Conservation (phyloP, 768 basidiomycete species). For the Amyloporia xantha region DNA sequence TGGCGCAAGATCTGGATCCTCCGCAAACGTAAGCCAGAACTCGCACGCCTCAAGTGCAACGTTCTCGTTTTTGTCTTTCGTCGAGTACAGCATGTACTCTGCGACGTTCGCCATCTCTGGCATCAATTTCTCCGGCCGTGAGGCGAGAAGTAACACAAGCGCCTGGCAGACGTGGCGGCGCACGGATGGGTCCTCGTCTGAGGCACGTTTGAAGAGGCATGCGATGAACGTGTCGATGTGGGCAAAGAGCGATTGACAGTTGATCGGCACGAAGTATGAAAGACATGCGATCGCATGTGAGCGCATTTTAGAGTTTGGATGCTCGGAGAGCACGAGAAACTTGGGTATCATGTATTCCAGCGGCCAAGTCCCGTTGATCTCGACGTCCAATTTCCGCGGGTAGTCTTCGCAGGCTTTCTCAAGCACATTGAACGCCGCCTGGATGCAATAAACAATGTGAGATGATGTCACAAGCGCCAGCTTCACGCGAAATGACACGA, state of each 20-base stretch:
- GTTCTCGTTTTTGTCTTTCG: conserved; percentile 94
- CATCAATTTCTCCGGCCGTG: conserved; percentile 92
- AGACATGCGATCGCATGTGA: conserved; percentile 91
- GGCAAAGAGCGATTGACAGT: conserved; percentile 78
- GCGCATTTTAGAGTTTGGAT: conserved; percentile 83
- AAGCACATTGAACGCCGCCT: conserved; percentile 91
- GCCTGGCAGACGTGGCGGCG: conserved; percentile 95
- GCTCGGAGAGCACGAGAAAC: conserved; percentile 84
- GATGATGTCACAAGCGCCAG: conserved; percentile 3
- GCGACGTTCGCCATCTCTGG: conserved; percentile 94
- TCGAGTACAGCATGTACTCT: conserved; percentile 98
- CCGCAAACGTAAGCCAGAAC: conserved; percentile 99
- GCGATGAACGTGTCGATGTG: conserved; percentile 94
- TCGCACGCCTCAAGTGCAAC: conserved; percentile 98
- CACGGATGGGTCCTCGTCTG: conserved; percentile 89
- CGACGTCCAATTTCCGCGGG: conserved; percentile 90
- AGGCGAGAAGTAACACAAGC: conserved; percentile 86
- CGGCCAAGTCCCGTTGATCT: conserved; percentile 87
- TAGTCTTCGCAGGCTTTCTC: conserved; percentile 97
- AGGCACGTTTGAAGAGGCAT: conserved; percentile 89
- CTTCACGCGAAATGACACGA: not conserved
- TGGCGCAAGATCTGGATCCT: conserved; percentile 81
- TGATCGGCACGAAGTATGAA: conserved; percentile 87
- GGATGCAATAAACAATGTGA: conserved; percentile 6
- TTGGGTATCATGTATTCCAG: conserved; percentile 97